Conservation (phyloP, 1,139 yeast species). For the Zygosaccharomyces sapae region DNA sequence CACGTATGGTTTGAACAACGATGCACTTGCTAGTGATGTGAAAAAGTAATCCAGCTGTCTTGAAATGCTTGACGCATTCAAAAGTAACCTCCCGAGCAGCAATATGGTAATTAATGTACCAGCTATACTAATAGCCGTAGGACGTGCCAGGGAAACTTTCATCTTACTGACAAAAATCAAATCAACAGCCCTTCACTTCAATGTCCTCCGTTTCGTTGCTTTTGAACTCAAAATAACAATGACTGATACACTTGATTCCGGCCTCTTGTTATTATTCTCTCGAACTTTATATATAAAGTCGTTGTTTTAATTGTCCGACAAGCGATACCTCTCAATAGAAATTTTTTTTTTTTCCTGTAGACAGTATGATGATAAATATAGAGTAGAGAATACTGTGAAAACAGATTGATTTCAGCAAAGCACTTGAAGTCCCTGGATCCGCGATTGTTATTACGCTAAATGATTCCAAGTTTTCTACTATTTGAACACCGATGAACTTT, state of each 20-base stretch:
- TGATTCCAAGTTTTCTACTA: too few species aligned
- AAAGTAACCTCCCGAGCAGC: conserved; percentile 21
- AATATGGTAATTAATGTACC: conserved; percentile 24
- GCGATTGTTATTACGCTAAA: too few species aligned
- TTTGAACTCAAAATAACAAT: neutral
- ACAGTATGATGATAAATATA: too few species aligned
- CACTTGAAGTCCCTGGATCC: too few species aligned
- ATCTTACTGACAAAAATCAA: neutral
- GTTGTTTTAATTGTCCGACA: too few species aligned
- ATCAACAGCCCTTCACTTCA: neutral
- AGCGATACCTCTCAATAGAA: too few species aligned
- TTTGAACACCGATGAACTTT: neutral
- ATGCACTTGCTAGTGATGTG: conserved; percentile 2
- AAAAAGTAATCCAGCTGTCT: conserved; percentile 8
- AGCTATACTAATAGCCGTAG: conserved; percentile 16
- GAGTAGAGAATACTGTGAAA: too few species aligned
- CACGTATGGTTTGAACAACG: conserved; percentile 24
- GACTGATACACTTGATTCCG: neutral
- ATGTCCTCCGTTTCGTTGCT: neutral
- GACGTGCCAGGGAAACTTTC: conserved; percentile 6
- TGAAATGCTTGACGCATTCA: conserved; percentile 5
- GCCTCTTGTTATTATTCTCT: neutral
- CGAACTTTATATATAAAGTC: neutral
- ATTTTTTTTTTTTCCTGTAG: too few species aligned
- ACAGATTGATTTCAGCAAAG: too few species aligned